Conservation (phyloP, 768 basidiomycete genomes). For the Xanthoconium purpureum region DNA sequence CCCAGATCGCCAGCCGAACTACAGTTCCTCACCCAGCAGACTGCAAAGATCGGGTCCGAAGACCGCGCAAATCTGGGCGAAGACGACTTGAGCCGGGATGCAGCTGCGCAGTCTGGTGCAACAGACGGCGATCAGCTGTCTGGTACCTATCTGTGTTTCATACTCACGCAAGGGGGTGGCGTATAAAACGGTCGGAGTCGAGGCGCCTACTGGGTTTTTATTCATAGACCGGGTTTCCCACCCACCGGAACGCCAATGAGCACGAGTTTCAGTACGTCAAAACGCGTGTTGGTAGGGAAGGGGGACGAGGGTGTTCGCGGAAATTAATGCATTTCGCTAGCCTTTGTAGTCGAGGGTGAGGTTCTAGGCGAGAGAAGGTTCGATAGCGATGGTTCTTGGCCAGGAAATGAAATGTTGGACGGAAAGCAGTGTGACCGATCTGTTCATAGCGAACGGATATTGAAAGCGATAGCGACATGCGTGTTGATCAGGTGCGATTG, state of each 20-base stretch:
- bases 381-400: neutral
- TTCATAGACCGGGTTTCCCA: slow-evolving; percentile 10
- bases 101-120: slow-evolving; percentile 1
- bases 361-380: slow-evolving; percentile 11
- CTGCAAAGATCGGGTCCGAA: slow-evolving; percentile 9
- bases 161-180: slow-evolving; percentile 21
- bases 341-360: slow-evolving; percentile 16
- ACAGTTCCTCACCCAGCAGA: neutral
- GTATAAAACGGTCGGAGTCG: slow-evolving; percentile 3
- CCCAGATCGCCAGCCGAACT: neutral
- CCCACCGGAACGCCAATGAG: neutral
- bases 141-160: slow-evolving; percentile 13
- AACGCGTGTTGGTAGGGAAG: neutral
- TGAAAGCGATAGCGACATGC: neutral
- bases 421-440: neutral
- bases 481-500: neutral
- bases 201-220: neutral
- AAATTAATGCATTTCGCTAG: slow-evolving; percentile 21
- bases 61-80: slow-evolving; percentile 9
- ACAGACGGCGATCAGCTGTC: slow-evolving; percentile 31
- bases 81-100: neutral
- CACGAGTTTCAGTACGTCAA: slow-evolving; percentile 19
- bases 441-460: slow-evolving; percentile 2
- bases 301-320: slow-evolving; percentile 9
- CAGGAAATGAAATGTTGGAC: slow-evolving; percentile 1